Conservation (phyloP, 352 stramenopile genomes). For the Phytophthora fragariaefolia region DNA sequence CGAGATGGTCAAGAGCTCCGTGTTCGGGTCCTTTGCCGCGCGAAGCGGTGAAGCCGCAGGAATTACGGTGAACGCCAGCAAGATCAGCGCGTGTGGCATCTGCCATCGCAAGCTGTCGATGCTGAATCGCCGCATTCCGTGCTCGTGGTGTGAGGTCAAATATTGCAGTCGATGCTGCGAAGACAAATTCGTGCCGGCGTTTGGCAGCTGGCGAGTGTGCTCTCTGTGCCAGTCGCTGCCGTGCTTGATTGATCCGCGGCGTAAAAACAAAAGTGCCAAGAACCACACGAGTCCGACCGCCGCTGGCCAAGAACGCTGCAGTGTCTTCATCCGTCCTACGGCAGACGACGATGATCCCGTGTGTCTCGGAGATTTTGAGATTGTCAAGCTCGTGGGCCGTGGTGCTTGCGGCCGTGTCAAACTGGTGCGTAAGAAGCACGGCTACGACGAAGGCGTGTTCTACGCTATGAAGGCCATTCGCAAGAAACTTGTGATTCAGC, state of each 20-base stretch:
- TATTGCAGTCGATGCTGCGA: constrained; percentile 87
- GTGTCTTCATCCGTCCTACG: constrained; percentile 79
- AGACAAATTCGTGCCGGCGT: constrained; percentile 83
- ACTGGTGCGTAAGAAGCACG: constrained; percentile 89
- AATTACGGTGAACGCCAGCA: constrained; percentile 79
- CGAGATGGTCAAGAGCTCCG: constrained; percentile 85
- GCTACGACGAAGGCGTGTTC: constrained; percentile 78
- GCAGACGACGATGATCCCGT: constrained; percentile 64
- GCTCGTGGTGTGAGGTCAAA: constrained; percentile 88
- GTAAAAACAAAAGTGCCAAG: constrained; percentile 73
- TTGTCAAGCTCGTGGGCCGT: constrained; percentile 97
- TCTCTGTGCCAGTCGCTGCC: constrained; percentile 80
- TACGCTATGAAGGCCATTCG: constrained; percentile 90
- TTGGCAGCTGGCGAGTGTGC: constrained; percentile 83
- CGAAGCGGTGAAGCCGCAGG: constrained; percentile 68
- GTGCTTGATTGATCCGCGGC: constrained; percentile 80
- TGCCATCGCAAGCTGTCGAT: constrained; percentile 85
- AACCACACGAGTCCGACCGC: constrained; percentile 65
- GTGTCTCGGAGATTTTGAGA: constrained; percentile 94
- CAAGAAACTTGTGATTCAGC: constrained; percentile 90
- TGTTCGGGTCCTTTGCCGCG: constrained; percentile 84
- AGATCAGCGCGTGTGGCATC: constrained; percentile 78
- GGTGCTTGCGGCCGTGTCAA: constrained; percentile 89
- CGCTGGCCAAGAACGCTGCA: constrained; percentile 54
- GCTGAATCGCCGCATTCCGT: constrained; percentile 81